Conservation (phyloP, 1,139 yeast species). For the Kodamaea fungicola region DNA sequence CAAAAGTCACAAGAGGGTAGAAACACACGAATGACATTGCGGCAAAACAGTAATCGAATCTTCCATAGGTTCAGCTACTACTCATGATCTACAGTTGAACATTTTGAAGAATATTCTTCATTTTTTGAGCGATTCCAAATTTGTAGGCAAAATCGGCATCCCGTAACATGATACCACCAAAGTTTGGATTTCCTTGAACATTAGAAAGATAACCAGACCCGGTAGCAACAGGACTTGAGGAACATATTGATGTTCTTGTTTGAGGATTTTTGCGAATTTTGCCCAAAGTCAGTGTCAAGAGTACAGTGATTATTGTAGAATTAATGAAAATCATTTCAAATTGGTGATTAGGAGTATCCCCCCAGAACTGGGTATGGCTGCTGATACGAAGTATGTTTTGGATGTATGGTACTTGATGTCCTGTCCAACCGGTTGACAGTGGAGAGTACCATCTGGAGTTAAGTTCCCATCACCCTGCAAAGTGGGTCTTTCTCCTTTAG, state of each 20-base stretch:
- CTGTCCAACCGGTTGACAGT: conserved; percentile 13
- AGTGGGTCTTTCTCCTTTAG: conserved; percentile 31
- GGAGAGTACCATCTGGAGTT: conserved; percentile 13
- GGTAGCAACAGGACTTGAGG: conserved; percentile 1
- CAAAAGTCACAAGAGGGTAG: no score
- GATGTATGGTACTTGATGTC: conserved; percentile 12
- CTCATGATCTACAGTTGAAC: not conserved
- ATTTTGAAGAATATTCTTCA: conserved; percentile 6
- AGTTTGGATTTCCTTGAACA: conserved; percentile 14
- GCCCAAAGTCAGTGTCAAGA: conserved; percentile 14
- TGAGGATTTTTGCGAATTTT: conserved; percentile 13
- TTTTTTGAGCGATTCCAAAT: conserved; percentile 10
- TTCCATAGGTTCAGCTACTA: no score
- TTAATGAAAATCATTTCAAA: conserved; percentile 16
- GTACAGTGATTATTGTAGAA: conserved; percentile 19
- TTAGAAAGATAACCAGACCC: conserved; percentile 7
- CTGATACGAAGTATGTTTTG: conserved; percentile 13
- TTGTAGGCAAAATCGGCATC: conserved; percentile 4
- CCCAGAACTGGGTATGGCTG: conserved; percentile 16
- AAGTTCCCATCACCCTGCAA: conserved; percentile 13
- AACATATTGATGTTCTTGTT: conserved; percentile 13
- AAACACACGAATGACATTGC: no score
- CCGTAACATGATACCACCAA: conserved; percentile 9
- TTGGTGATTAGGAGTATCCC: conserved; percentile 11
- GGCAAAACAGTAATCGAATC: no score